Conservation (phyloP, 345 rosid genomes). For the Raphanus raphanistrum region DNA sequence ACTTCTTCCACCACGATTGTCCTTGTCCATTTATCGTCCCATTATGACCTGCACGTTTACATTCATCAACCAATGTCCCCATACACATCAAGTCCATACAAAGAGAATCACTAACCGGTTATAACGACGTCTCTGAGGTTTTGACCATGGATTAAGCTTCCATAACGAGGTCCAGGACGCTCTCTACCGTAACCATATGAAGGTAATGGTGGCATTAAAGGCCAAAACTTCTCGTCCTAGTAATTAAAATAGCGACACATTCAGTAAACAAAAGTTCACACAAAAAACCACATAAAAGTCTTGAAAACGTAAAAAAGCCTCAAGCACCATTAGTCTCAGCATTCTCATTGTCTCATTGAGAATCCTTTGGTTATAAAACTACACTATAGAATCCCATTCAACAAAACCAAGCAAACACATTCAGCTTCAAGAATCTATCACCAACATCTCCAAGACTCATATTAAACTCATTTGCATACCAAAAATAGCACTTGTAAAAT, state of each 20-base stretch:
- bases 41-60: slow-evolving; percentile 63
- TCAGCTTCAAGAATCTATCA: neutral
- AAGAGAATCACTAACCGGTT: slow-evolving; percentile 46
- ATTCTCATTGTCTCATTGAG: neutral
- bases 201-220: slow-evolving; percentile 67
- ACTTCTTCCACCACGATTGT: slow-evolving; percentile 92
- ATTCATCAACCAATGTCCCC: slow-evolving; percentile 29
- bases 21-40: slow-evolving; percentile 99
- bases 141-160: slow-evolving; percentile 72
- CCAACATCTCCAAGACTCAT: neutral
- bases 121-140: slow-evolving; percentile 67
- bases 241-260: neutral
- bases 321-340: neutral
- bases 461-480: neutral
- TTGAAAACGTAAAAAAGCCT: neutral
- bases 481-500: neutral
- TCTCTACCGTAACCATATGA: slow-evolving; percentile 73
- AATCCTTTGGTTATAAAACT: neutral
- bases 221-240: slow-evolving; percentile 67
- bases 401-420: too few species aligned
- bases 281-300: neutral
- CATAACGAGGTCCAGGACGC: slow-evolving; percentile 70
- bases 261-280: neutral
- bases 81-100: slow-evolving; percentile 11
- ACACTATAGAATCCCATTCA: neutral